phyloP scores from a whole-genome alignment of 2,329 filamentous ascomycete species.

The Allantophomopsis lycopodina region DNA sequence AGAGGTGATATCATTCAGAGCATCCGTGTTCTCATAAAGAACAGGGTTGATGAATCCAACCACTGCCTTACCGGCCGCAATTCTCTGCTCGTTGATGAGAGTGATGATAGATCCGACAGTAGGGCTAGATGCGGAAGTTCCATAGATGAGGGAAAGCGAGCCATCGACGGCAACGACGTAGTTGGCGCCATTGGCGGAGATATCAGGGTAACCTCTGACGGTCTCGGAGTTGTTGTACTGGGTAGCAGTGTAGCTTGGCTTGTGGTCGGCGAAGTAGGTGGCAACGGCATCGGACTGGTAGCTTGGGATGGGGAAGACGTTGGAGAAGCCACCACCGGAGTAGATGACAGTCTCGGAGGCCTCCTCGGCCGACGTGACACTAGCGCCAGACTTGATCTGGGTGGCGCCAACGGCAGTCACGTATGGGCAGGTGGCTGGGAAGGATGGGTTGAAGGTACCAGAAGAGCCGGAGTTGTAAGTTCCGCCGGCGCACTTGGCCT shows the following conservation, averaged over 20 bases:
- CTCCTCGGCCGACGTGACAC: slow-evolving; percentile 21
- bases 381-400: slow-evolving; percentile 22
- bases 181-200: slow-evolving; percentile 28
- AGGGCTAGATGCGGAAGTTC: slow-evolving; percentile 31
- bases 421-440: slow-evolving; percentile 32
- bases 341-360: slow-evolving; percentile 50
- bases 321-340: slow-evolving; percentile 61
- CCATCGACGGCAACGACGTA: slow-evolving; percentile 29
- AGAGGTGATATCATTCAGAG: slow-evolving; percentile 18
- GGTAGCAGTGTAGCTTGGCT: slow-evolving; percentile 15
- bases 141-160: slow-evolving; percentile 26
- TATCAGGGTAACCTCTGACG: slow-evolving; percentile 30
- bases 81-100: slow-evolving; percentile 25
- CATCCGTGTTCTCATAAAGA: slow-evolving; percentile 14
- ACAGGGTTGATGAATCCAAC: slow-evolving; percentile 25
- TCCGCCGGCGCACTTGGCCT: slow-evolving; percentile 15
- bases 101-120: slow-evolving; percentile 26
- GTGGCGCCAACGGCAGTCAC: slow-evolving; percentile 40
- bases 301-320: slow-evolving; percentile 28
- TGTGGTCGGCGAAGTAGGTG: slow-evolving; percentile 10
- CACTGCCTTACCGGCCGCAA: slow-evolving; percentile 18
- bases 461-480: slow-evolving; percentile 6
- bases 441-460: slow-evolving; percentile 31
- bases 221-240: not conserved
- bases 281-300: slow-evolving; percentile 26